These are phyloP conservation scores for Ophiostoma novo-ulmi DNA, from an alignment of 2,329 filamentous ascomycete species.

Conservation along the genomic window DNA sequence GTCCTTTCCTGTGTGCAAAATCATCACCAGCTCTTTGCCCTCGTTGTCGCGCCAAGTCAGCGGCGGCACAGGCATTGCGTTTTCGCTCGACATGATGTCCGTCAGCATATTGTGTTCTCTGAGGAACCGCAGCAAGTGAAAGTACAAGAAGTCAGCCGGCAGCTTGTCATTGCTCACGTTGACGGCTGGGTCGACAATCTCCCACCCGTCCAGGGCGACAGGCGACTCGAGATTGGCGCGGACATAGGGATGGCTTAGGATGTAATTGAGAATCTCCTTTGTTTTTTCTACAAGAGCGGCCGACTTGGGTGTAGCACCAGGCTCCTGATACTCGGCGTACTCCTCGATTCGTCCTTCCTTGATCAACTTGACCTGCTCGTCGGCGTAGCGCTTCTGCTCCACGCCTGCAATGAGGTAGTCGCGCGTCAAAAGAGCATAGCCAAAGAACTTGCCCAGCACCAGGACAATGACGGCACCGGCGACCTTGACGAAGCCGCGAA, in stretches of 20 bases:
- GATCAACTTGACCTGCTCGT: conserved; percentile 7
- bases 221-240: conserved; percentile 2
- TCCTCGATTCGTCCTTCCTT: neutral
- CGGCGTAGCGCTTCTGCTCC: neutral
- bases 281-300: neutral
- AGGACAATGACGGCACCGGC: neutral
- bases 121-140: conserved; percentile 72
- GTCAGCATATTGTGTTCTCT: conserved; percentile 74
- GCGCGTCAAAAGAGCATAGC: neutral
- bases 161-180: conserved; percentile 32
- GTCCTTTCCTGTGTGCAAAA: conserved; percentile 71
- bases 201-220: neutral
- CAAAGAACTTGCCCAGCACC: neutral
- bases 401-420: neutral
- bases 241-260: conserved; percentile 10
- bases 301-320: neutral
- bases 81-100: conserved; percentile 69
- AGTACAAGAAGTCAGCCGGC: conserved; percentile 73
- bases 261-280: conserved; percentile 2
- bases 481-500: neutral
- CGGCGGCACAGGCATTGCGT: conserved; percentile 75
- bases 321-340: conserved; percentile 1
- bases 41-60: conserved; percentile 67
- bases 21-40: conserved; percentile 63
- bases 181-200: neutral